A percentile compares a stretch with the other conserved stretches of the same genome.
Conservation (phyloP, 2,329 filamentous ascomycete genomes). For the Fusarium tricinctum region DNA sequence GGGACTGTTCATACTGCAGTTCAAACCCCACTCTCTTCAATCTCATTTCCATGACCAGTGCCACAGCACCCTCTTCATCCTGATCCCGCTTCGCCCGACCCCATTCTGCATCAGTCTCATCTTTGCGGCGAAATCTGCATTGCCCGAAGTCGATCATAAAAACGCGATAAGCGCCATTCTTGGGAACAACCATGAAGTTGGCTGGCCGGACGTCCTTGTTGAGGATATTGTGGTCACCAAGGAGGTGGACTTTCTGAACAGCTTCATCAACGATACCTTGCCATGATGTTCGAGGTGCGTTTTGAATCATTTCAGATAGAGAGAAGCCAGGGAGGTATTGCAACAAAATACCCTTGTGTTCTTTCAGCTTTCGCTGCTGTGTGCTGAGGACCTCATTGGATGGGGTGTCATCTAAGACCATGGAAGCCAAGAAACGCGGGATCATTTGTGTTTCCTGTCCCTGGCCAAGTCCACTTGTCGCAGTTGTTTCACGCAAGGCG, state of each 20-base stretch:
- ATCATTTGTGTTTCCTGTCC: too few species aligned
- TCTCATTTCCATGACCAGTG: too few species aligned
- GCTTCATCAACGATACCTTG: constrained; percentile 43
- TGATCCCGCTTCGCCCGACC: constrained; percentile 31
- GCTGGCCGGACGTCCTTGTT: constrained; percentile 44
- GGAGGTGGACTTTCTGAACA: constrained; percentile 29
- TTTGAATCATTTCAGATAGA: constrained; percentile 12
- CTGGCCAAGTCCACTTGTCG: too few species aligned
- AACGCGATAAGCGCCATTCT: constrained; percentile 13
- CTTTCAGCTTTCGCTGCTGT: background rate
- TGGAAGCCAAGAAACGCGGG: too few species aligned
- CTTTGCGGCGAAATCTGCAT: constrained; percentile 30
- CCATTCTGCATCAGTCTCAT: constrained; percentile 45
- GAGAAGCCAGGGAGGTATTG: constrained; percentile 39
- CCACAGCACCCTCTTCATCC: constrained; percentile 45
- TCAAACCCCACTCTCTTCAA: too few species aligned
- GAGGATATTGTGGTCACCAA: constrained; percentile 45
- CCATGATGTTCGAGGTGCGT: constrained; percentile 23
- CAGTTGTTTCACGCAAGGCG: too few species aligned
- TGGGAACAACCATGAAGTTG: constrained; percentile 43
- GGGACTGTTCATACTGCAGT: too few species aligned
- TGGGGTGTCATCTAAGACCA: too few species aligned
- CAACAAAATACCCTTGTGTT: constrained; percentile 34
- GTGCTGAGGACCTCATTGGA: too few species aligned
- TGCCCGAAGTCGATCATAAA: constrained; percentile 50